Evolutionary conservation across 495 filamentous ascomycete species (phyloP), one percentile per base, ranked within the genome.

Genomic region (Amphirosellinia nigrospora): DNA sequence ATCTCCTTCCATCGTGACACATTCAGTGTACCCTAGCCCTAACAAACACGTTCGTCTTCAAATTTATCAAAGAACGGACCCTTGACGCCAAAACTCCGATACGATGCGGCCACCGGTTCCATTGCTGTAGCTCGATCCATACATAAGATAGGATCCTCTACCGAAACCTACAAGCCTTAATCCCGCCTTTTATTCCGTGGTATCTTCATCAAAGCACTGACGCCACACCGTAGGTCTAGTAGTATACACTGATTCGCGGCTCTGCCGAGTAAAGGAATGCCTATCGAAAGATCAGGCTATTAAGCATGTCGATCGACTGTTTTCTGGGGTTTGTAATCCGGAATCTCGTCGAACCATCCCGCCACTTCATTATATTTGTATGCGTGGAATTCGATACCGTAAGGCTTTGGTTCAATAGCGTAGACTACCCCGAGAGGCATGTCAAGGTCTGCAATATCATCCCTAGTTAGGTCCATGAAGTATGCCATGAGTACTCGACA

Each of bases 351-450:
- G 73, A 99, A 99, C 89, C 89, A 93, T 61, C 90, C 89, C 26
- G 74, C 87, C 26, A 84, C 82, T 43, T 90, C 83, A 75, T 98
- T 93, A 82, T 97, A 98, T 59, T 87, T 86, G 82, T 97, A 98
- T 0, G 94, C 95, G 77, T 93, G 93, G 79, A 98, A 98, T 58
- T 96, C 96, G 67, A 97, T 94, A 0, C 96, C 96, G 74, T 99
- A 99, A 4, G 96, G 96, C 84, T 97, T 98, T 69, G 96, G 96
- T 78, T 99, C 95, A 61, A 99, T 88, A 75, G 92, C 91, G 77
- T 97, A 98, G 28, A 98, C 82, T 78, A 95, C 92, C 11, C 96
- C 96, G 61, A 99, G 83, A 6, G 96, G 96, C 46, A 97, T 92
- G 74, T 98, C 94, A 50, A 99, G 84, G 70, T 95, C 92, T 32